phyloP scores from a whole-genome alignment of 2,329 filamentous ascomycete species.

The Sclerotinia trifoliorum region DNA sequence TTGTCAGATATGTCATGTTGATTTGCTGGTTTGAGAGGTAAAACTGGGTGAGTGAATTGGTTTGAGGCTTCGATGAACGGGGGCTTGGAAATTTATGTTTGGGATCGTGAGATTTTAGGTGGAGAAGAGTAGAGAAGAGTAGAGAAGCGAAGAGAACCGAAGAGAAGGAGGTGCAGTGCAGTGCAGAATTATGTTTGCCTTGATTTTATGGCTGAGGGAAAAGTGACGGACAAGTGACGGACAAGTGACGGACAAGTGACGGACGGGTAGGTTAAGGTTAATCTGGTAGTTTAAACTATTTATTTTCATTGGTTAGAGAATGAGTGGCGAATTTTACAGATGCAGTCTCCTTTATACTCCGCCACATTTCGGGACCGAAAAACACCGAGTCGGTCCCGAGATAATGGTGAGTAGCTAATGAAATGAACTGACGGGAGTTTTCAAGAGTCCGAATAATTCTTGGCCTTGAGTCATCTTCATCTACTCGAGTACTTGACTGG shows the following conservation, averaged over 20 bases:
- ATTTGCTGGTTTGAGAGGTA: no score
- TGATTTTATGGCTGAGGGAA: not conserved
- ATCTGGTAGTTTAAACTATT: not conserved
- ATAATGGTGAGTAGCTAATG: not conserved
- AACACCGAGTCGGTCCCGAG: not conserved
- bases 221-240: no score
- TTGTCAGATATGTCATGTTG: no score
- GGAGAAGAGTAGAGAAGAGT: no score
- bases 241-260: no score
- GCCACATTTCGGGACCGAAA: slow-evolving; percentile 6
- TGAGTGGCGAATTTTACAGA: not conserved
- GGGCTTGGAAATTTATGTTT: not conserved
- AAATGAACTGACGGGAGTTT: not conserved
- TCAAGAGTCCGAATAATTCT: not conserved
- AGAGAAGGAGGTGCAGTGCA: not conserved
- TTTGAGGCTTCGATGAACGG: slow-evolving; percentile 6
- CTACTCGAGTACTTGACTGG: no score
- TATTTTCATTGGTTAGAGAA: not conserved
- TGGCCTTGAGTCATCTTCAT: slow-evolving; percentile 15
- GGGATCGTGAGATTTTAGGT: not conserved
- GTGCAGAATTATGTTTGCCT: not conserved
- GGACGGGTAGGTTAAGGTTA: no score
- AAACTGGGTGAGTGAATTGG: no score
- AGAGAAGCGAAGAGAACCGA: no score
- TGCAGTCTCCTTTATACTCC: not conserved